phyloP scores from a whole-genome alignment of 2,329 filamentous ascomycete species.

The Colletotrichum chlorophyti region DNA sequence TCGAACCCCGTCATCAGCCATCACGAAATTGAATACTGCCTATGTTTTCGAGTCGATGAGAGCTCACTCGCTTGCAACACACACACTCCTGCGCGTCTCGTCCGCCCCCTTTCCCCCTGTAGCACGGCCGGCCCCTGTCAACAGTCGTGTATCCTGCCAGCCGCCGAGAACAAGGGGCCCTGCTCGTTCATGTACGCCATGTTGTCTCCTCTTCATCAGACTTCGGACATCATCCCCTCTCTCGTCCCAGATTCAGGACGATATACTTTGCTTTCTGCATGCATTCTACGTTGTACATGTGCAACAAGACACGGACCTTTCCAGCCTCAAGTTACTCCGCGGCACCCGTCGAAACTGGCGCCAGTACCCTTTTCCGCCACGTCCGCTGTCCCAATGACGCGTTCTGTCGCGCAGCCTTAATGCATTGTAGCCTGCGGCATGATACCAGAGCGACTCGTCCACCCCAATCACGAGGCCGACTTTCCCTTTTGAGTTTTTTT shows the following conservation, averaged over 20 bases:
- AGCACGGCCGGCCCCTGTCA: too few relatives aligned
- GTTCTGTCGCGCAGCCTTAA: slow-evolving; percentile 25
- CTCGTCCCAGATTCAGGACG: slow-evolving; percentile 29
- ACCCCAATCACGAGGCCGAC: background rate
- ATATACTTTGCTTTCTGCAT: slow-evolving; percentile 18
- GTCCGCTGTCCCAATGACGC: slow-evolving; percentile 17
- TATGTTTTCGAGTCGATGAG: slow-evolving; percentile 14
- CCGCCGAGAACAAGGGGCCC: slow-evolving; percentile 12
- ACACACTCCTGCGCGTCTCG: slow-evolving; percentile 21
- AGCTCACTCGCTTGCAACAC: slow-evolving; percentile 5
- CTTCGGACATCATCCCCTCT: slow-evolving; percentile 22
- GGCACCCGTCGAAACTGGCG: slow-evolving; percentile 26
- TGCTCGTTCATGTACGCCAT: slow-evolving; percentile 8
- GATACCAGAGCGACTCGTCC: slow-evolving; percentile 5
- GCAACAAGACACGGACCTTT: slow-evolving; percentile 25
- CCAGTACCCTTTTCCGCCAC: slow-evolving; percentile 25
- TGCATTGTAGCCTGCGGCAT: slow-evolving; percentile 22
- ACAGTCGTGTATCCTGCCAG: too few relatives aligned
- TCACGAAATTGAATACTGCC: background rate
- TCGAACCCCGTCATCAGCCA: background rate
- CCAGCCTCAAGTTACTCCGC: slow-evolving; percentile 17
- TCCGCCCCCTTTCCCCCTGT: slow-evolving; percentile 18
- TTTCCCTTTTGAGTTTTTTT: too few relatives aligned
- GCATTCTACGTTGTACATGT: slow-evolving; percentile 11
- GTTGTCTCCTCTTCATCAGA: slow-evolving; percentile 8